Evolutionary conservation across 2,329 filamentous ascomycete species (phyloP), one percentile per base, ranked within the genome.

Genomic region (Eurotiales sp.): DNA sequence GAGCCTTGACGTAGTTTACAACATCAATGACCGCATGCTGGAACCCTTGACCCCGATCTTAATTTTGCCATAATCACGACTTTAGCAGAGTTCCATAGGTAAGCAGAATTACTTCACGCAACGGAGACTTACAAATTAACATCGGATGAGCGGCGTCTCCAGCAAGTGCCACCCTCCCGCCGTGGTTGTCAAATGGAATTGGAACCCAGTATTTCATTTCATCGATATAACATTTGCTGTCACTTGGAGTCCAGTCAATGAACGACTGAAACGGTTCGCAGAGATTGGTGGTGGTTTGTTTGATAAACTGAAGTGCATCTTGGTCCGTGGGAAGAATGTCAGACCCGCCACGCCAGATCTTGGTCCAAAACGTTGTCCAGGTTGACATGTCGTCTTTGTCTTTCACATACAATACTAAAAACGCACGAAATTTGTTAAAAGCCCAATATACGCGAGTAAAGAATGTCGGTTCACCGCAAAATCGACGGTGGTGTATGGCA

Each of bases 201-300:
- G 49, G 49, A n/a, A 51, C 27, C 49, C 49, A 51, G 37, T 32
- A 51, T 22, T 46, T 51, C 49, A 51, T 51, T 27, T 51, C 49
- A 40, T 51, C 49, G 1, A 51, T 25, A 46, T 46, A 51, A n/a
- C 49, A 51, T 23, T 29, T 19, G 22, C 49, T 46, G 14, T 40
- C 49, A 10, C 23, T 14, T 15, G 49, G 42, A 2, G 49, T 51
- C 23, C 41, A 51, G 19, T 46, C 32, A 23, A 51, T 17, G 14
- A 51, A n/a, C 6, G 49, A 40, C 19, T 51, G 42, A 30, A 51
- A 51, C 15, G 49, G 49, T 21, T 51, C 49, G 29, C 49, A 51
- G 10, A 51, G 7, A 29, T 44, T 39, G 17, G 27, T 41, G 17
- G 49, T 51, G 10, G 25, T 51, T 29, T 41, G 14, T 14, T 51